These are phyloP conservation scores for Beauveria caledonica DNA, from an alignment of 2,329 filamentous ascomycete species.

Conservation along the genomic window DNA sequence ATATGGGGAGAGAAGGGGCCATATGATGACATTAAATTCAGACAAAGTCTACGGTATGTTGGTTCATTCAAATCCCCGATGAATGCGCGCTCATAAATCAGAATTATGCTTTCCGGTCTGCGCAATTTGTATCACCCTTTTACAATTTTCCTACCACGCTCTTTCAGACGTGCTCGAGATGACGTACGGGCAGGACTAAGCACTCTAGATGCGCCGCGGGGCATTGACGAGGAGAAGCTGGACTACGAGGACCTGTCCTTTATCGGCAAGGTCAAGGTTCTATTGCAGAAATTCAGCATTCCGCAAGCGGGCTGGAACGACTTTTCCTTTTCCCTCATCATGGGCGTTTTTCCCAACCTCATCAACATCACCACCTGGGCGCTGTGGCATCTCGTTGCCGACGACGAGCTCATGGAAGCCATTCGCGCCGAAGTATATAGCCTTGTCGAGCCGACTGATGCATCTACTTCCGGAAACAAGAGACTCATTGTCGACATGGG, in stretches of 20 bases:
- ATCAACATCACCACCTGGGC: constrained; percentile 8
- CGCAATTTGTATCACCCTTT: constrained; percentile 1
- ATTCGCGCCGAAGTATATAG: background rate
- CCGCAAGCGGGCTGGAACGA: constrained; percentile 4
- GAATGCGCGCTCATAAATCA: background rate
- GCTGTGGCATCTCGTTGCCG: constrained; percentile 7
- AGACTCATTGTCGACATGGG: background rate
- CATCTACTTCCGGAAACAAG: background rate
- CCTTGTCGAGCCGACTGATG: background rate
- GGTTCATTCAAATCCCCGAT: background rate
- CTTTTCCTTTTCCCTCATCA: constrained; percentile 10
- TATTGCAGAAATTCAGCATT: background rate
- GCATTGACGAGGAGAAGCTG: background rate
- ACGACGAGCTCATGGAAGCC: background rate
- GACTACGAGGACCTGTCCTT: background rate
- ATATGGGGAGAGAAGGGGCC: constrained; percentile 8
- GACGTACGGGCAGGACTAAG: constrained; percentile 1
- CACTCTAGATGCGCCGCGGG: background rate
- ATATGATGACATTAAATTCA: background rate
- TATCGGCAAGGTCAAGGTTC: constrained; percentile 4
- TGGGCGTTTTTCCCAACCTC: constrained; percentile 8
- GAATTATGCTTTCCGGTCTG: constrained; percentile 2
- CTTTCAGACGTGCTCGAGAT: background rate
- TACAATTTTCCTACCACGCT: background rate
- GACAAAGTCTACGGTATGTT: constrained; percentile 4